These are phyloP conservation scores for Furcasterigmium furcatum DNA, from an alignment of 2,329 filamentous ascomycete species.

Conservation along the genomic window DNA sequence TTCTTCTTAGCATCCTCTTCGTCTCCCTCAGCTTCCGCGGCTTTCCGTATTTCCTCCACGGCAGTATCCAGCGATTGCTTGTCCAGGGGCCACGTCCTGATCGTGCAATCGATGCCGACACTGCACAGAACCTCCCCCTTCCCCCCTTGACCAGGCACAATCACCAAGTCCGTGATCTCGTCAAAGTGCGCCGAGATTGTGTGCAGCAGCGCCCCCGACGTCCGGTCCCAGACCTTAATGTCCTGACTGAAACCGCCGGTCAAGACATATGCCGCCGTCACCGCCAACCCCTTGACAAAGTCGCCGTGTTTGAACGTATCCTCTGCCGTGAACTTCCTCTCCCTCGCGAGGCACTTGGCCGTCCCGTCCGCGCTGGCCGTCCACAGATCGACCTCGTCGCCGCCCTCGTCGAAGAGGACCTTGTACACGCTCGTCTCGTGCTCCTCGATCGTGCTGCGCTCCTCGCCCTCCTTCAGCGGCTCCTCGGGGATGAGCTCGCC, in stretches of 20 bases:
- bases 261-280: conserved; percentile 74
- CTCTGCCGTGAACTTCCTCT: conserved; percentile 66
- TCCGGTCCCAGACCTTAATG: conserved; percentile 81
- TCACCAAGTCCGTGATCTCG: conserved; percentile 78
- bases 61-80: conserved; percentile 52
- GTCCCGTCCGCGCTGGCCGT: conserved; percentile 91
- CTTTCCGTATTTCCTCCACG: conserved; percentile 40
- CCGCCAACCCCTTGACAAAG: conserved; percentile 80
- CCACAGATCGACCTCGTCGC: conserved; percentile 74
- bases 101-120: conserved; percentile 84
- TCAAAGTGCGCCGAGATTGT: conserved; percentile 84
- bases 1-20: conserved; percentile 47
- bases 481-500: conserved; percentile 49
- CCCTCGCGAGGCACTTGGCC: conserved; percentile 72
- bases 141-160: conserved; percentile 44
- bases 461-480: conserved; percentile 20
- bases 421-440: conserved; percentile 92
- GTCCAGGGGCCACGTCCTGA: conserved; percentile 77
- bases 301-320: conserved; percentile 78
- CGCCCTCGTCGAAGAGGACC: conserved; percentile 64
- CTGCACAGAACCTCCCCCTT: conserved; percentile 60
- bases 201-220: conserved; percentile 70
- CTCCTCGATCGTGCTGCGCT: conserved; percentile 59
- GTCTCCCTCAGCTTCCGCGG: conserved; percentile 46
- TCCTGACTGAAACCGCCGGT: conserved; percentile 92